Base-by-base conservation (phyloP, 176 grass and related monocot genomes). In the Rhipidocladum racemiflorum region DNA sequence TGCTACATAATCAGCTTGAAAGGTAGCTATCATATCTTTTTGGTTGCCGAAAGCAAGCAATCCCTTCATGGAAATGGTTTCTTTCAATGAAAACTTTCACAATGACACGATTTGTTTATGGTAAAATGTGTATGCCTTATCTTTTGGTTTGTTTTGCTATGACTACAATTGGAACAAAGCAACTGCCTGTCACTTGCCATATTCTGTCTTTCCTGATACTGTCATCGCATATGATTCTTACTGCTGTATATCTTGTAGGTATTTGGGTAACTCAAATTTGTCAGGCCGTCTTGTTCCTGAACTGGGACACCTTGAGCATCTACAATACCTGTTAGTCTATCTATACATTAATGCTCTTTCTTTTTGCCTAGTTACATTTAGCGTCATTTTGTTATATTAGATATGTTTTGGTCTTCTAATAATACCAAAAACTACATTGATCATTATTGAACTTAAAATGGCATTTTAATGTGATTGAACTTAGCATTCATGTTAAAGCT, bases 181-280 rank as follows among this genome's bases (percentile, higher is more conserved):
- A 57, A 57, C n/a, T 11, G 54, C 54, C 3, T 24, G 9, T 57
- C 54, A 84, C 17, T 16, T 57, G 49, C 3, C 12, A 13, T 35
- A 23, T 15, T 75, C 3, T 67, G 17, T 55, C 32, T 72, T 85
- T 54, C 30, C 3, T 25, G 35, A 13, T 56, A 16, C n/a, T 67
- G 24, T 74, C 42, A 65, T 46, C 28, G 59, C 2, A 11, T 66
- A 2, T 49, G 25, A 6, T 35, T 35, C 25, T 72, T 27, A 65
- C 49, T n/a, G 40, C 24, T 42, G 20, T 73, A 1, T 81, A 28
- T 55, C 77, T 60, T 89, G 48, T 76, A 93, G 94, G 80, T 90
- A 93, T 90, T 74, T 97, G 67, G 94, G 88, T 46, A 92, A 85
- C 85, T 97, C 88, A 75, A 91, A 97, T 93, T 89, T 97, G 70